phyloP scores from a whole-genome alignment of 352 stramenopile species.

The Pythium guiyangense region DNA sequence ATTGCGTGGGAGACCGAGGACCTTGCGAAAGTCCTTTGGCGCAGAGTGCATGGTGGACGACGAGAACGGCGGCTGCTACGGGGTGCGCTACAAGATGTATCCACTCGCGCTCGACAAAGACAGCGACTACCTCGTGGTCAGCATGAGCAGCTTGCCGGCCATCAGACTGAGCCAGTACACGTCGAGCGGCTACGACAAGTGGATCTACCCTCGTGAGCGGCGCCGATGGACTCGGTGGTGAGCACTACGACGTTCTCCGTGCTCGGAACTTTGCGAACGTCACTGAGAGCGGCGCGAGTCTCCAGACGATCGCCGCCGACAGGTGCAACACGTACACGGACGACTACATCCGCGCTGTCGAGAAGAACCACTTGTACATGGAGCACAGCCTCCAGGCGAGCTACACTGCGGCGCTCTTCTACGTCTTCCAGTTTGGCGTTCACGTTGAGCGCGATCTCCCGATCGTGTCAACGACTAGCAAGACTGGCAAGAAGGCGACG shows the following conservation, averaged over 20 bases:
- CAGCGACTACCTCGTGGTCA: constrained; percentile 2
- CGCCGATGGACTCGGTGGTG: too few species aligned
- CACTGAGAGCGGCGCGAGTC: not conserved
- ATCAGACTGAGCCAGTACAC: not conserved
- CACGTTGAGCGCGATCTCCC: not conserved
- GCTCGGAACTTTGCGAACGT: constrained; percentile 6
- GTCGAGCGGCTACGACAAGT: not conserved
- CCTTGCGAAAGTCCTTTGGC: not conserved
- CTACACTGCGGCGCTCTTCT: too few species aligned
- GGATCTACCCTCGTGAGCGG: constrained; percentile 1
- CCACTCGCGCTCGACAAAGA: constrained; percentile 3
- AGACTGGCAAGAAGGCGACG: not conserved
- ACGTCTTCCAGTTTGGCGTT: constrained; percentile 28
- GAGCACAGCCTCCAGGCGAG: too few species aligned
- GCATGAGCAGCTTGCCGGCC: not conserved
- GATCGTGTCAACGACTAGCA: not conserved
- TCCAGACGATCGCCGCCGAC: not conserved
- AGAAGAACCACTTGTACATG: too few species aligned
- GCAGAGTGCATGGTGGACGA: not conserved
- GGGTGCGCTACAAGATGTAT: constrained; percentile 5
- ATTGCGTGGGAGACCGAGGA: constrained; percentile 5
- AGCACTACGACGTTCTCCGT: constrained; percentile 3
- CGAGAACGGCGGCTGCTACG: not conserved
- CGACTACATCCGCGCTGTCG: too few species aligned
- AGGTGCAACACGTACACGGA: constrained; percentile 5